Percentiles rank a stretch among this genome's conserved stretches.
These are phyloP conservation scores for Elasticomyces elasticus DNA, from an alignment of 495 filamentous ascomycete species.

Conservation along the genomic window DNA sequence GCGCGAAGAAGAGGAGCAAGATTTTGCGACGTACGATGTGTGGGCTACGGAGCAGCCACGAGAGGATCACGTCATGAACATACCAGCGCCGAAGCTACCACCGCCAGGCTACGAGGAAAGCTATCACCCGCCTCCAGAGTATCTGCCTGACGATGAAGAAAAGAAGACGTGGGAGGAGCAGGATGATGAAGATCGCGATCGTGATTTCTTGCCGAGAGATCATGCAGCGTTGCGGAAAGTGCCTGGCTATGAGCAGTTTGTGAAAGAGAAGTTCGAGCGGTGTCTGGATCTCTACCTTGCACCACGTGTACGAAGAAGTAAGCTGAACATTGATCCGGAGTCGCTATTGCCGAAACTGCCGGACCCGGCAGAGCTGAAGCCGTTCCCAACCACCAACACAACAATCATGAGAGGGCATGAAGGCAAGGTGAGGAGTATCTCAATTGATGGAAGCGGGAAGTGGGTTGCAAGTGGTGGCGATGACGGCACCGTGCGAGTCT, in stretches of 20 bases:
- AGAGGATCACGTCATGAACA: slow-evolving; percentile 83
- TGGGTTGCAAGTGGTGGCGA: slow-evolving; percentile 88
- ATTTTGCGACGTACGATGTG: slow-evolving; percentile 67
- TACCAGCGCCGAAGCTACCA: slow-evolving; percentile 90
- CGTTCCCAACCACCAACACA: slow-evolving; percentile 81
- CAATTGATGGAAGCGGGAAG: slow-evolving; percentile 64
- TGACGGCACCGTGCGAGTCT: slow-evolving; percentile 84
- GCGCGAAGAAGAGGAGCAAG: slow-evolving; percentile 49
- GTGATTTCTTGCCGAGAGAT: slow-evolving; percentile 74
- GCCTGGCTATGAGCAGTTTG: slow-evolving; percentile 79
- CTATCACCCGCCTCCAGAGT: slow-evolving; percentile 94
- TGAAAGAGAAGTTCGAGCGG: slow-evolving; percentile 93
- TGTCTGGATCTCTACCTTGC: slow-evolving; percentile 93
- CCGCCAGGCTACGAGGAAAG: slow-evolving; percentile 91
- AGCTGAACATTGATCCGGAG: slow-evolving; percentile 92
- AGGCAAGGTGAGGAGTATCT: slow-evolving; percentile 73
- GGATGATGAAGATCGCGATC: slow-evolving; percentile 84
- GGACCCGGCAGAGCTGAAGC: slow-evolving; percentile 82
- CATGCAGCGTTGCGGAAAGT: slow-evolving; percentile 79
- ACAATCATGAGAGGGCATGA: slow-evolving; percentile 80
- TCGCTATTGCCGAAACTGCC: slow-evolving; percentile 89
- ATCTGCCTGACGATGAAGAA: slow-evolving; percentile 77
- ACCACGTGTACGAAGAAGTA: slow-evolving; percentile 80
- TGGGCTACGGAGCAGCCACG: slow-evolving; percentile 85
- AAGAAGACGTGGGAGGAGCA: slow-evolving; percentile 77